These are phyloP conservation scores for Colletotrichum coccodes DNA, from an alignment of 2,329 filamentous ascomycete species.

Conservation along the genomic window DNA sequence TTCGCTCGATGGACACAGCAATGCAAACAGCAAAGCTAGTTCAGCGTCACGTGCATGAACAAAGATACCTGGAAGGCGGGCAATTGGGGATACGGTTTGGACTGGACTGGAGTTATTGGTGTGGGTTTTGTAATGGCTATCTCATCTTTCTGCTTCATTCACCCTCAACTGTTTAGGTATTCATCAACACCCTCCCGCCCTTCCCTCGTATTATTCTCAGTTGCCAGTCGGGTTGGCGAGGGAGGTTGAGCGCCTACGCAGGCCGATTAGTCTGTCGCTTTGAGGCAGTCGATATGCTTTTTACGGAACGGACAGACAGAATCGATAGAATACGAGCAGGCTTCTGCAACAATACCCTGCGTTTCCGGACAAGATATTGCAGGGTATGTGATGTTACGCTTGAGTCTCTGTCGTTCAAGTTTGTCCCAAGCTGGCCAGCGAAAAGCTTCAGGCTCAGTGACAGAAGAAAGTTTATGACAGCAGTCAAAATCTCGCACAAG, in stretches of 20 bases:
- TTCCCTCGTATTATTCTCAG: conserved; percentile 6
- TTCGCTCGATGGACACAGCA: conserved; percentile 34
- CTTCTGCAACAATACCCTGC: conserved; percentile 6
- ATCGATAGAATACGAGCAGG: conserved; percentile 22
- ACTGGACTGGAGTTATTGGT: conserved; percentile 23
- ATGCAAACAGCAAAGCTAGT: conserved; percentile 31
- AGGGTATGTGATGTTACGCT: not conserved
- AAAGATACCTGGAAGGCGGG: conserved; percentile 25
- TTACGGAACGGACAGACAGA: not conserved
- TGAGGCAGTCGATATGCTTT: not conserved
- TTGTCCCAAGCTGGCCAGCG: not conserved
- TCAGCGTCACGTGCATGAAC: conserved; percentile 13
- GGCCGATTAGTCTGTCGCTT: not conserved
- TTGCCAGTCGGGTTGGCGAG: not conserved
- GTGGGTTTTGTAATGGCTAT: conserved; percentile 22
- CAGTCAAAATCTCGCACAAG: not conserved
- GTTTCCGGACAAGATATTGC: not conserved
- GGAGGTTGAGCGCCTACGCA: not conserved
- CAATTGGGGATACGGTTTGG: conserved; percentile 2
- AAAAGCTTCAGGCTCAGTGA: not conserved
- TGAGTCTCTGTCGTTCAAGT: conserved; percentile 12
- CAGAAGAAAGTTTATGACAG: not conserved
- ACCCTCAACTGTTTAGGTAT: conserved; percentile 11
- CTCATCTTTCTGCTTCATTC: conserved; percentile 9
- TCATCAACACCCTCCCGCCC: conserved; percentile 1